phyloP scores from a whole-genome alignment of 345 rosid species.

The Eucalyptus microcorys region DNA sequence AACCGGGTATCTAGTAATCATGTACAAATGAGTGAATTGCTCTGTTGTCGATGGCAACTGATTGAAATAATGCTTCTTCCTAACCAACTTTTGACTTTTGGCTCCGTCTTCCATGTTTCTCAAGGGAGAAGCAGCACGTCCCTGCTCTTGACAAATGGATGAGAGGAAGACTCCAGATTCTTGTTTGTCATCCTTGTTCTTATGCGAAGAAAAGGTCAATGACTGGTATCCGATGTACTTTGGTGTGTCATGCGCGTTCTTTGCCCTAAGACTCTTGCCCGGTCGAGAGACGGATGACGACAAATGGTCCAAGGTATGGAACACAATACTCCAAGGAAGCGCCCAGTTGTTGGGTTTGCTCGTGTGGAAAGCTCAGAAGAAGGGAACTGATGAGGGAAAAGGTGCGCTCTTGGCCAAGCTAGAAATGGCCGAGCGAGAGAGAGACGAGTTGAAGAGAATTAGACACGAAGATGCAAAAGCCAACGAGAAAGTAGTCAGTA shows the following conservation, averaged over 20 bases:
- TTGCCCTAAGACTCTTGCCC: conserved; percentile 33
- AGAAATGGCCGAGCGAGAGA: conserved; percentile 41
- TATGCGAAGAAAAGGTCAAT: conserved; percentile 14
- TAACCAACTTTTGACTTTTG: neutral
- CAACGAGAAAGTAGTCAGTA: conserved; percentile 85
- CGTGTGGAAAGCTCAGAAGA: conserved; percentile 55
- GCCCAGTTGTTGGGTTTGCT: conserved; percentile 61
- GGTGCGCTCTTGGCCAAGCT: conserved; percentile 32
- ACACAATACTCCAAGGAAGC: conserved; percentile 51
- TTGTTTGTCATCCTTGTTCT: neutral
- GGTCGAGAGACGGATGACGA: conserved; percentile 26
- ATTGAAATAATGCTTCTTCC: neutral
- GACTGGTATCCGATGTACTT: conserved; percentile 44
- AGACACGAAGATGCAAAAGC: conserved; percentile 83
- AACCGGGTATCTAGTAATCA: neutral
- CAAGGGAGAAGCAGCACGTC: conserved; percentile 3
- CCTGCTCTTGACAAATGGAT: conserved; percentile 22
- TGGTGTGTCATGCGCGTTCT: conserved; percentile 60
- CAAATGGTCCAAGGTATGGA: conserved; percentile 39
- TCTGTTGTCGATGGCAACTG: neutral
- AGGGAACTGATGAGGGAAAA: conserved; percentile 6
- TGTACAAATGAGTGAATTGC: neutral
- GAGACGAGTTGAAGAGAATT: conserved; percentile 43
- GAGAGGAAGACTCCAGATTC: conserved; percentile 12
- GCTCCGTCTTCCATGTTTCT: neutral